Base-by-base conservation (phyloP, 306 rosid genomes). In the Pyrus communis region DNA sequence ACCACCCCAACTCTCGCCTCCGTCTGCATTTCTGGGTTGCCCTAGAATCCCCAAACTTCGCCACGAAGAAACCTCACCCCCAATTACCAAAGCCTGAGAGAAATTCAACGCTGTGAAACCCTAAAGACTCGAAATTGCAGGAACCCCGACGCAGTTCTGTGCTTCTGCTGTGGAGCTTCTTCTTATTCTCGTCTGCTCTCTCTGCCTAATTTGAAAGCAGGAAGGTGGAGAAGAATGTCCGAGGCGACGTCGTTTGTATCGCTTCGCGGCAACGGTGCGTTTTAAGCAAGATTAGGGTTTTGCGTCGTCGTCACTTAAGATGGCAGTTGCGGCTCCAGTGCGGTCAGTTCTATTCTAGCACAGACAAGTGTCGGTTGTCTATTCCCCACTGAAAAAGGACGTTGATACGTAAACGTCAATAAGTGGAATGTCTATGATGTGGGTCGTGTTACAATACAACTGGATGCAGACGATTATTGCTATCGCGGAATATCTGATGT, bases 1-100 rank as follows among this genome's bases (percentile, higher is more conserved):
- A 82, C 88, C 59, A 88, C 89, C 17, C 91, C 89, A 78, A 90
- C 96, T 85, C 95, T 87, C 43, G 97, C 95, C 81, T 95, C 97
- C 86, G 95, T 91, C 84, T 92, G 97, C 99, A 95, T 95, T 78
- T 35, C 64, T 22, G 75, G 43, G 57, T 17, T 70, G 73, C 70
- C 78, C 62, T 42, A 62, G 15, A 66, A 81, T 21, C 31, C 12
- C 81, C 70, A 19, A 30, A n/a, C 80, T 60, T 21, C 57, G 18
- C 58, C 35, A 25, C 62, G 66, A 49, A 52, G 57, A n/a, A 67
- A 59, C 13, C 74, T 21, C 66, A 28, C 45, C 28, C 25, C 23
- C 22, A 30, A 23, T 15, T 8, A 42, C 23, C 73, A 11, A 62
- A 60, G 18, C 67, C 45, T 11, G 28, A 13, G 9, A 21, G 1